Evolutionary conservation across 768 basidiomycete species (phyloP).

Genomic region (Mycena alexandri): DNA sequence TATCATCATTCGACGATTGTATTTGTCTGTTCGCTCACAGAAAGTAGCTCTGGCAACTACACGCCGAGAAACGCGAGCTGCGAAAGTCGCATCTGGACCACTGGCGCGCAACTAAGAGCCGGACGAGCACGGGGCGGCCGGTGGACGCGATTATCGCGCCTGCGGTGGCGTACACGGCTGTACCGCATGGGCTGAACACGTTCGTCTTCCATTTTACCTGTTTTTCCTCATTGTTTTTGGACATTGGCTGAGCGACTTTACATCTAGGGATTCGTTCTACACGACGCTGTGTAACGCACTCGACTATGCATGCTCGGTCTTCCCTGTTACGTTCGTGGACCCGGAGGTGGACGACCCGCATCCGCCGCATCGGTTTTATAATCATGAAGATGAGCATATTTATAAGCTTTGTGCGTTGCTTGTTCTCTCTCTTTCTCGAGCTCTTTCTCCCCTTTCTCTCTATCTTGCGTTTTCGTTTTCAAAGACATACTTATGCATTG

Average conservation of each 20-base stretch:
- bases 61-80: slow-evolving; percentile 62
- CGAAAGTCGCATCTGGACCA: slow-evolving; percentile 73
- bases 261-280: slow-evolving; percentile 64
- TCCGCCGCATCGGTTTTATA: slow-evolving; percentile 64
- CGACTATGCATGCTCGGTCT: slow-evolving; percentile 69
- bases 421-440: too few relatives aligned
- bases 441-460: too few relatives aligned
- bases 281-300: slow-evolving; percentile 75
- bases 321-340: slow-evolving; percentile 77
- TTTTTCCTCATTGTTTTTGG: too few relatives aligned
- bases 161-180: slow-evolving; percentile 68
- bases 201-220: slow-evolving; percentile 37
- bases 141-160: slow-evolving; percentile 82
- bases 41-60: slow-evolving; percentile 73
- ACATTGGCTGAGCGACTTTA: background rate
- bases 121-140: slow-evolving; percentile 75
- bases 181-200: slow-evolving; percentile 73
- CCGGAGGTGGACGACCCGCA: slow-evolving; percentile 61
- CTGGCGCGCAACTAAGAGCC: slow-evolving; percentile 65
- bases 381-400: slow-evolving; percentile 63
- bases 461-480: background rate
- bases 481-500: background rate
- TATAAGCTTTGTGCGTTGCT: slow-evolving; percentile 66
- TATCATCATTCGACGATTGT: background rate
- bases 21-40: slow-evolving; percentile 30